A percentile compares a stretch with the other conserved stretches of the same genome.
Conservation (phyloP, 1,284 basidiomycete genomes). For the Puccinia brachypodii region DNA sequence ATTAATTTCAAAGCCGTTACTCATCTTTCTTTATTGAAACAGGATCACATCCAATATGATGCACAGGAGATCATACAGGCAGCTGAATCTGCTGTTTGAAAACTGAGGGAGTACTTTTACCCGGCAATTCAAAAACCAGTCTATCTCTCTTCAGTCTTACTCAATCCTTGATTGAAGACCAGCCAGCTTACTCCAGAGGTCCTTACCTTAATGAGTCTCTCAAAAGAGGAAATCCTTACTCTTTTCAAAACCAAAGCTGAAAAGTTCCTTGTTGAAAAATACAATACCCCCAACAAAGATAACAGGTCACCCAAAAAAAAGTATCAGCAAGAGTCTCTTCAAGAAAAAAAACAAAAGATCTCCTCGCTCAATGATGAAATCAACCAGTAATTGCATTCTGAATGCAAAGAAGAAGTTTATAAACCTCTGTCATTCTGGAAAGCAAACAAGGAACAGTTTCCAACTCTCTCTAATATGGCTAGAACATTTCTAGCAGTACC, state of each 20-base stretch:
- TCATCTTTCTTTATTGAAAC: too few species aligned
- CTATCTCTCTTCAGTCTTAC: too few species aligned
- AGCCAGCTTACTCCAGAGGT: neutral
- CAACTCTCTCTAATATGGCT: neutral
- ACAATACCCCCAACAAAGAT: neutral
- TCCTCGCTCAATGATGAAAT: neutral
- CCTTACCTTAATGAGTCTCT: neutral
- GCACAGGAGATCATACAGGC: too few species aligned
- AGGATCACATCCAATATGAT: too few species aligned
- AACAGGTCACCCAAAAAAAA: neutral
- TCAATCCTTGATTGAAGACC: neutral
- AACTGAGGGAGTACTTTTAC: too few species aligned
- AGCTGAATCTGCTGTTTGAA: too few species aligned
- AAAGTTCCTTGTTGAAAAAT: neutral
- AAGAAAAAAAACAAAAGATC: neutral
- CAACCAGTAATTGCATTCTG: neutral
- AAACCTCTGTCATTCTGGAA: neutral
- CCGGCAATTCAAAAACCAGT: too few species aligned
- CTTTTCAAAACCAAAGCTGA: neutral
- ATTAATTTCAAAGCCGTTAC: too few species aligned
- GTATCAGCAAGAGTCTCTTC: conserved; percentile 2
- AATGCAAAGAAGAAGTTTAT: neutral
- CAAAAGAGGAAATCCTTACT: neutral
- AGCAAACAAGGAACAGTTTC: neutral
- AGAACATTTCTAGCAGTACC: neutral